Conservation (phyloP, 2,329 filamentous ascomycete genomes). For the Fusarium lyarnte region DNA sequence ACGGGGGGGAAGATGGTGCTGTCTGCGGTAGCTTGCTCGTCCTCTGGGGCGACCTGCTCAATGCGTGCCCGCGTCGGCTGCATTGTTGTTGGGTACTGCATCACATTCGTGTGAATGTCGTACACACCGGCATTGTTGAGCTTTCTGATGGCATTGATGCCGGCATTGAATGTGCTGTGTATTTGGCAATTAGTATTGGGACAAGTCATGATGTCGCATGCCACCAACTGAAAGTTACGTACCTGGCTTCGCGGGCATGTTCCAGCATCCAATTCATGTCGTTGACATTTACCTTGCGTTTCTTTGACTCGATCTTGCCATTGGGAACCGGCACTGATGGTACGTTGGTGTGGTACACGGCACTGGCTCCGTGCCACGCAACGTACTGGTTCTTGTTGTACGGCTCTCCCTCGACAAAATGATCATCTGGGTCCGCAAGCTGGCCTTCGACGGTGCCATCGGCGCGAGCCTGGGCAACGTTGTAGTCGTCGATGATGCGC, state of each 20-base stretch:
- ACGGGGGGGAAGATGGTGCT: slow-evolving; percentile 58
- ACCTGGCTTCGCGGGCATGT: slow-evolving; percentile 92
- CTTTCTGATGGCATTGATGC: slow-evolving; percentile 73
- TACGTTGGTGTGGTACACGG: slow-evolving; percentile 87
- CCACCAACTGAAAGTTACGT: slow-evolving; percentile 38
- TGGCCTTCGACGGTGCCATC: slow-evolving; percentile 88
- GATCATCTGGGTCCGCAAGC: slow-evolving; percentile 89
- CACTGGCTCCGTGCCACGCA: slow-evolving; percentile 96
- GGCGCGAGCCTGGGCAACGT: slow-evolving; percentile 76
- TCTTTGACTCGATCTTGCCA: slow-evolving; percentile 83
- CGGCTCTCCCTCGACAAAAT: slow-evolving; percentile 77
- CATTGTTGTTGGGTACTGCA: slow-evolving; percentile 88
- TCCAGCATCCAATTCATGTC: slow-evolving; percentile 97
- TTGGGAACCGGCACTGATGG: slow-evolving; percentile 79
- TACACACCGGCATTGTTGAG: slow-evolving; percentile 81
- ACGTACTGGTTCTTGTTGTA: slow-evolving; percentile 99
- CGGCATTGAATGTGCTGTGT: slow-evolving; percentile 82
- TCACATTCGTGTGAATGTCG: slow-evolving; percentile 91
- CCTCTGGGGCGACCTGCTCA: slow-evolving; percentile 70
- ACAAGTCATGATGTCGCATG: neutral
- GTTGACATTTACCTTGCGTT: slow-evolving; percentile 86
- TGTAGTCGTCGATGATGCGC: slow-evolving; percentile 89
- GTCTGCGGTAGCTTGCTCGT: slow-evolving; percentile 44
- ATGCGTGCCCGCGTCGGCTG: slow-evolving; percentile 89
- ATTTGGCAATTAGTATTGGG: slow-evolving; percentile 13